phyloP scores from a whole-genome alignment of 352 stramenopile species.

The Peronosclerospora sorghi region DNA sequence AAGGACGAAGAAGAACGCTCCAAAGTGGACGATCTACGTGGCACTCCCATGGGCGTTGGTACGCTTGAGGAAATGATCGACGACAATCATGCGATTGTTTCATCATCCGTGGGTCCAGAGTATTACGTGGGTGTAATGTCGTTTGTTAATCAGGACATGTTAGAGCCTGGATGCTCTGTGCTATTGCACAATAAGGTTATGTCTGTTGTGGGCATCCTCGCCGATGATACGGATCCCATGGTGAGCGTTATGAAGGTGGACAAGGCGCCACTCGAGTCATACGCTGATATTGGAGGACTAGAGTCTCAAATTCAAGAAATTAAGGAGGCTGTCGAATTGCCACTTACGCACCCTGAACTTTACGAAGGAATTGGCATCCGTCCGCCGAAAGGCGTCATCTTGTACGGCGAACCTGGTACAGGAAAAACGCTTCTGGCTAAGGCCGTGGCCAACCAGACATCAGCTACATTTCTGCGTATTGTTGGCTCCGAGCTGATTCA shows the following conservation, averaged over 20 bases:
- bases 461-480: conserved; percentile 98
- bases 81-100: conserved; percentile 99
- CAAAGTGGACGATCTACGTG: conserved; percentile 98
- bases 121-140: conserved; percentile 99
- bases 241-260: conserved; percentile 99
- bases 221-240: conserved; percentile 98
- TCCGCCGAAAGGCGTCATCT: conserved; percentile 98
- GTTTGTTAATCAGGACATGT: conserved; percentile 99
- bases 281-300: conserved; percentile 98
- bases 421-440: conserved; percentile 99
- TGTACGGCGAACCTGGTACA: conserved; percentile 99
- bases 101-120: conserved; percentile 94
- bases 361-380: conserved; percentile 99
- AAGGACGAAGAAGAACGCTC: conserved; percentile 98
- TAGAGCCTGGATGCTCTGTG: conserved; percentile 97
- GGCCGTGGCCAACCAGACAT: conserved; percentile 99
- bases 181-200: conserved; percentile 99
- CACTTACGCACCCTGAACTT: conserved; percentile 97
- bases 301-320: conserved; percentile 97
- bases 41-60: conserved; percentile 95
- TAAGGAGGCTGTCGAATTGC: conserved; percentile 93
- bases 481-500: conserved; percentile 99
- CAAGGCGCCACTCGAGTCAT: conserved; percentile 98
- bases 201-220: conserved; percentile 98
- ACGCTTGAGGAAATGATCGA: conserved; percentile 99